Evolutionary conservation across 192 early-diverging fungal species (phyloP).

Genomic region (Backusella westeae): DNA sequence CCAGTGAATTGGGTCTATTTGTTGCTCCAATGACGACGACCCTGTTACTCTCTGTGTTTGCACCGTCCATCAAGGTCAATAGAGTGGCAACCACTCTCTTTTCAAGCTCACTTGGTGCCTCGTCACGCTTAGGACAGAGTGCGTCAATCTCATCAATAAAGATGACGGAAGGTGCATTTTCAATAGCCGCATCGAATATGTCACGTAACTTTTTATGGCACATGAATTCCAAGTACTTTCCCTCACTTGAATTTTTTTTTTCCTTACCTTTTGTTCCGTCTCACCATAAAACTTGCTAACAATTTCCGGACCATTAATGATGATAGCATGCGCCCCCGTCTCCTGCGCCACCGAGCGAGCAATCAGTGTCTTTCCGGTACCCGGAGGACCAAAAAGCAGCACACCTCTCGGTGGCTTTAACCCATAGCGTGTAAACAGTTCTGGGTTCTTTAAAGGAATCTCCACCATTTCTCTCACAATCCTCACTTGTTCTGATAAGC

Average conservation of each 20-base stretch:
- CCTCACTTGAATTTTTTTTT: background rate
- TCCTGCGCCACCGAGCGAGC: slow-evolving; percentile 84
- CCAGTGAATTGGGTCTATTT: slow-evolving; percentile 85
- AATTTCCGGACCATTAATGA: slow-evolving; percentile 92
- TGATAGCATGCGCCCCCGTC: slow-evolving; percentile 68
- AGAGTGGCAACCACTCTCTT: slow-evolving; percentile 91
- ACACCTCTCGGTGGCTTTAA: slow-evolving; percentile 90
- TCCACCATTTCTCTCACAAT: slow-evolving; percentile 86
- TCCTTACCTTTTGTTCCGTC: slow-evolving; percentile 77
- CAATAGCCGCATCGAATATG: slow-evolving; percentile 71
- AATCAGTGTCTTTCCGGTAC: slow-evolving; percentile 95
- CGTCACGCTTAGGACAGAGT: slow-evolving; percentile 84
- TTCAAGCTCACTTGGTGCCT: slow-evolving; percentile 76
- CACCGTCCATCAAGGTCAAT: slow-evolving; percentile 93
- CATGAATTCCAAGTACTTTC: background rate
- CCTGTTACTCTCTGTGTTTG: slow-evolving; percentile 24
- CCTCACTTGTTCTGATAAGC: slow-evolving; percentile 68
- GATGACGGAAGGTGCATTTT: slow-evolving; percentile 77
- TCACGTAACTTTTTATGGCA: slow-evolving; percentile 55
- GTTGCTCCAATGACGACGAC: slow-evolving; percentile 92
- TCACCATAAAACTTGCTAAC: slow-evolving; percentile 91
- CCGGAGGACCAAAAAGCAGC: slow-evolving; percentile 87
- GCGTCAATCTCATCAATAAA: slow-evolving; percentile 97
- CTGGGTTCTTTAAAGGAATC: slow-evolving; percentile 65
- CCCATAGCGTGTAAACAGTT: slow-evolving; percentile 72